Evolutionary conservation across 2,329 filamentous ascomycete genomes (phyloP).

Genomic region (Phialocephala sp.): DNA sequence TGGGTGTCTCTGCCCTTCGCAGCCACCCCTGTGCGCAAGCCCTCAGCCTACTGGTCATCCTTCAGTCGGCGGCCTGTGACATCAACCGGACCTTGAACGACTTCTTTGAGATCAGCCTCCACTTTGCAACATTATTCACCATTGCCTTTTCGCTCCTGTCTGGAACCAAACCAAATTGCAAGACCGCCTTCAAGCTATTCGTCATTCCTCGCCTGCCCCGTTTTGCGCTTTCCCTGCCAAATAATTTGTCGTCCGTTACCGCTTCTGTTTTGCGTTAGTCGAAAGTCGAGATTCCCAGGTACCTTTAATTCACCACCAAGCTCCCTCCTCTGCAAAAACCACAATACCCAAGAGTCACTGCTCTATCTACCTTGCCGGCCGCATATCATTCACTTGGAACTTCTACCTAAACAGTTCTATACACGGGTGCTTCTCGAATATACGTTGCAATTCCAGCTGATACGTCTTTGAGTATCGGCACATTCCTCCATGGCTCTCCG

Average conservation of each 20-base stretch:
- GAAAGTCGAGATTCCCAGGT: conserved; percentile 20
- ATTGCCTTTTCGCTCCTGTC: conserved; percentile 26
- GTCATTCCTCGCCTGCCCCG: conserved; percentile 27
- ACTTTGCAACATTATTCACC: conserved; percentile 27
- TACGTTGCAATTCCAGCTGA: conserved; percentile 24
- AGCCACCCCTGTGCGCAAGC: conserved; percentile 17
- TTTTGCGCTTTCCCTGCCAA: conserved; percentile 14
- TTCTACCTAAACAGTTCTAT: not conserved
- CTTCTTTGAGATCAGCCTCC: conserved; percentile 43
- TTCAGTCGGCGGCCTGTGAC: conserved; percentile 38
- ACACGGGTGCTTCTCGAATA: conserved; percentile 15
- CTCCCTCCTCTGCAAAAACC: not conserved
- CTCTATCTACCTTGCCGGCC: not conserved
- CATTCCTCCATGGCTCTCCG: conserved; percentile 36
- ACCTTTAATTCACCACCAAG: conserved; percentile 13
- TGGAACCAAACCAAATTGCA: conserved; percentile 32
- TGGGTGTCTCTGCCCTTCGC: conserved; percentile 8
- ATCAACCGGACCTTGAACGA: conserved; percentile 39
- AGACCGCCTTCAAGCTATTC: conserved; percentile 13
- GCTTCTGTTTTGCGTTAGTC: conserved; percentile 25
- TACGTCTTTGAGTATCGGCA: conserved; percentile 29
- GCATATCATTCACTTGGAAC: conserved; percentile 3
- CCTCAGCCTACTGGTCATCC: conserved; percentile 20
- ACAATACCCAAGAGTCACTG: not conserved
- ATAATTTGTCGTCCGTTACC: conserved; percentile 21